These are phyloP conservation scores for Spathaspora sp. DNA, from an alignment of 805 yeast species.

Conservation along the genomic window DNA sequence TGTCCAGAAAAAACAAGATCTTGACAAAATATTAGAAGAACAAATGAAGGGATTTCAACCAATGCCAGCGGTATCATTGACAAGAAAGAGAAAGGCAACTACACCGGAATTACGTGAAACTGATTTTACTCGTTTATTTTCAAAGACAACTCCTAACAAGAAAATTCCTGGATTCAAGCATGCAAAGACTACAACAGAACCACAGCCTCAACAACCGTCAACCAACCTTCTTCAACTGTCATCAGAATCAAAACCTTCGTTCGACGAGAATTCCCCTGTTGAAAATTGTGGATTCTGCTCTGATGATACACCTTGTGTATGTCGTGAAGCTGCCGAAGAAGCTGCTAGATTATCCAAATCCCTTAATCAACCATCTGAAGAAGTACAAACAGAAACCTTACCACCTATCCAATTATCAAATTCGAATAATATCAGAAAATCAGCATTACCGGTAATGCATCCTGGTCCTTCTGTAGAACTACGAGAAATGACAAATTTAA, in stretches of 20 bases:
- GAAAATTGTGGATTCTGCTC: slow-evolving; percentile 94
- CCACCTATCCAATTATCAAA: slow-evolving; percentile 37
- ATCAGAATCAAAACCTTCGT: slow-evolving; percentile 11
- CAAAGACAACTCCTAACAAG: slow-evolving; percentile 18
- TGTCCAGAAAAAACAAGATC: slow-evolving; percentile 3
- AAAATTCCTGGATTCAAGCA: slow-evolving; percentile 37
- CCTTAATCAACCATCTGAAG: slow-evolving; percentile 31
- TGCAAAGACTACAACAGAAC: slow-evolving; percentile 17
- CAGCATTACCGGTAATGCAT: slow-evolving; percentile 54
- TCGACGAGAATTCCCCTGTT: slow-evolving; percentile 46
- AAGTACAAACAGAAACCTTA: slow-evolving; percentile 24
- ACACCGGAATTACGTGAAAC: slow-evolving; percentile 30
- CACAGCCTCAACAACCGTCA: neutral
- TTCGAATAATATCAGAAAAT: slow-evolving; percentile 24
- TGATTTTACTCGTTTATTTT: slow-evolving; percentile 54
- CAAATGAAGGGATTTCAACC: slow-evolving; percentile 49
- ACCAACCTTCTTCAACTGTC: neutral
- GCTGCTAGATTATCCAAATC: slow-evolving; percentile 36
- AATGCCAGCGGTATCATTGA: slow-evolving; percentile 62
- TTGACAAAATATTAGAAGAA: slow-evolving; percentile 21
- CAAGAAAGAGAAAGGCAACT: slow-evolving; percentile 20
- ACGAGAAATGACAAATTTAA: slow-evolving; percentile 36
- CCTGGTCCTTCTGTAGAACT: slow-evolving; percentile 63
- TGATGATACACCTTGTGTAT: slow-evolving; percentile 87
- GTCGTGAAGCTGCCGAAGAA: slow-evolving; percentile 70